Percentiles rank a stretch among this genome's conserved stretches.
Conservation (phyloP, 2,329 filamentous ascomycete species). For the Fusarium sp. region DNA sequence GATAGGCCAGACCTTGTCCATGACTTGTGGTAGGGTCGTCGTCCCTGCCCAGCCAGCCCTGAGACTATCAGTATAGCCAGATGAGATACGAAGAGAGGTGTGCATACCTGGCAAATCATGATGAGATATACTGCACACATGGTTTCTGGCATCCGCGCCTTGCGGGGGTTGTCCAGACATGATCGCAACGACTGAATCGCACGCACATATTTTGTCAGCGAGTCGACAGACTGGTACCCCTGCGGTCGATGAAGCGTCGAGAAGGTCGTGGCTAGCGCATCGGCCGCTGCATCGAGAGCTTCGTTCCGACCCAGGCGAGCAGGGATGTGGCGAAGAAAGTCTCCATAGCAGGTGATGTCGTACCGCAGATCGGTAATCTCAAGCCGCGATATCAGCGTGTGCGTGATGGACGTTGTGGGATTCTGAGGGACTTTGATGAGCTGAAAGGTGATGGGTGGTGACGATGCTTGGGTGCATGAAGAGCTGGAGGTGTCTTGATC, state of each 20-base stretch:
- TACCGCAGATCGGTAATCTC: slow-evolving; percentile 55
- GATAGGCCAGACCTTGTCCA: slow-evolving; percentile 46
- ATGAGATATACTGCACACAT: slow-evolving; percentile 52
- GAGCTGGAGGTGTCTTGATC: slow-evolving; percentile 16
- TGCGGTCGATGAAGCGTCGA: slow-evolving; percentile 36
- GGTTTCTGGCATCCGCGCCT: slow-evolving; percentile 45
- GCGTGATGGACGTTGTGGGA: slow-evolving; percentile 38
- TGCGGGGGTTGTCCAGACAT: slow-evolving; percentile 42
- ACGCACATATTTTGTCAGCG: slow-evolving; percentile 46
- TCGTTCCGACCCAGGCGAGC: slow-evolving; percentile 55
- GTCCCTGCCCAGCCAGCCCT: slow-evolving; percentile 47
- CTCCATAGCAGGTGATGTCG: slow-evolving; percentile 58
- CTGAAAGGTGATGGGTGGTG: slow-evolving; percentile 4
- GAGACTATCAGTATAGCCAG: background rate
- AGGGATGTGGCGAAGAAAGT: slow-evolving; percentile 57
- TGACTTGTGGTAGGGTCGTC: slow-evolving; percentile 43
- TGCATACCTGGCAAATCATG: slow-evolving; percentile 49
- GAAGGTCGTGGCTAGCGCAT: slow-evolving; percentile 44
- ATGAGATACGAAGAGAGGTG: fast-evolving
- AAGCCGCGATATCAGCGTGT: slow-evolving; percentile 46
- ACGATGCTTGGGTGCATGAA: background rate
- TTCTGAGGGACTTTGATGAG: slow-evolving; percentile 45
- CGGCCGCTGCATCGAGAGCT: slow-evolving; percentile 54
- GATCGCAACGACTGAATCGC: slow-evolving; percentile 44
- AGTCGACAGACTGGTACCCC: slow-evolving; percentile 27